Evolutionary conservation across 352 stramenopile species (phyloP).

Genomic region (Phytophthora ohioensis): DNA sequence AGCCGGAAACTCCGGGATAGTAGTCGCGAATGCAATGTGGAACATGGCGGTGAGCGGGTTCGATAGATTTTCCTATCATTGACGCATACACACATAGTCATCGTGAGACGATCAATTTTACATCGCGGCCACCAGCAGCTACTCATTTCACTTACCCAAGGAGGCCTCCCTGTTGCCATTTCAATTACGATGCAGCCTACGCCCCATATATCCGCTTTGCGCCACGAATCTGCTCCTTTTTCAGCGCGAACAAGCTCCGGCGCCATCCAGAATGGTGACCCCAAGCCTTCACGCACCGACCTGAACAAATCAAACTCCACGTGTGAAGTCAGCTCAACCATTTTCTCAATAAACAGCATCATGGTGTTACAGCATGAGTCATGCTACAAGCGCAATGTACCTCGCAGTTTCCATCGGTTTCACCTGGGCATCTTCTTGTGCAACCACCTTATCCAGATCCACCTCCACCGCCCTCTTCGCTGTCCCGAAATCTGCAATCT

Average conservation of each 20-base stretch:
- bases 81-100: background rate
- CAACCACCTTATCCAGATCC: background rate
- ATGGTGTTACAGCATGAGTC: no score
- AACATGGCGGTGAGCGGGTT: conserved; percentile 87
- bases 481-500: conserved; percentile 90
- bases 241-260: conserved; percentile 94
- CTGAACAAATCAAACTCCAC: conserved; percentile 27
- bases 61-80: conserved; percentile 67
- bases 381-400: conserved; percentile 4
- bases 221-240: conserved; percentile 75
- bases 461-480: conserved; percentile 51
- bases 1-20: conserved; percentile 55
- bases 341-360: no score
- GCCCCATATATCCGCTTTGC: conserved; percentile 93
- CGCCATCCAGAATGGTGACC: conserved; percentile 96
- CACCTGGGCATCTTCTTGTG: conserved; percentile 18
- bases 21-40: conserved; percentile 76
- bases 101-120: no score
- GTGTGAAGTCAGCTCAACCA: background rate
- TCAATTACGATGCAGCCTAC: conserved; percentile 92
- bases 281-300: conserved; percentile 76
- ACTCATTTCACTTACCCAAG: conserved; percentile 63
- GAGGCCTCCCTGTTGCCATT: conserved; percentile 88
- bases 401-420: conserved; percentile 34
- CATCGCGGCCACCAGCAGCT: no score